These are phyloP conservation scores for Aspergillus hortae DNA, from an alignment of 2,329 filamentous ascomycete genomes.

Conservation along the genomic window DNA sequence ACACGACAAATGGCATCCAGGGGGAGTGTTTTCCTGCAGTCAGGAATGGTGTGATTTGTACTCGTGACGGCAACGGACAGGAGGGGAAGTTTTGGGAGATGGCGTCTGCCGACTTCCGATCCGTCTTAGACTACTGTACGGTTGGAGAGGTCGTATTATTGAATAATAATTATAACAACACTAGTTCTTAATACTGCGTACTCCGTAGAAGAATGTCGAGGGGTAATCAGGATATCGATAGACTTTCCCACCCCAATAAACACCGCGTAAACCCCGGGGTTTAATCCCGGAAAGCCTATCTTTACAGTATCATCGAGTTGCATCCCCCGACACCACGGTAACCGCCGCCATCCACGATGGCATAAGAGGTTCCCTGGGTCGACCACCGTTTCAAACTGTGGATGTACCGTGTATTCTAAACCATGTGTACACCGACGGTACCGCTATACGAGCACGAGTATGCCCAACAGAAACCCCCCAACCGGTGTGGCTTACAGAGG, in stretches of 20 bases:
- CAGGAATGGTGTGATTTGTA: background rate
- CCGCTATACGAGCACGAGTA: no score
- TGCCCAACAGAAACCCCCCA: no score
- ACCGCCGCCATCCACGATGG: background rate
- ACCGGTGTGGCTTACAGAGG: background rate
- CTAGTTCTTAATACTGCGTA: background rate
- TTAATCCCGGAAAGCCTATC: background rate
- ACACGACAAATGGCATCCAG: background rate
- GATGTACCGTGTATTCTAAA: background rate
- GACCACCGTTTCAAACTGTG: background rate
- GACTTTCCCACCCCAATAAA: background rate
- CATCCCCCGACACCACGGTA: background rate
- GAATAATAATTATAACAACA: background rate
- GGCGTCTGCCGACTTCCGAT: background rate
- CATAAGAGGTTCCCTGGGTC: background rate
- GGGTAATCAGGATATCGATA: background rate
- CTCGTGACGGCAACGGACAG: background rate
- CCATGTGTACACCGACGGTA: background rate
- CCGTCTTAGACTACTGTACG: background rate
- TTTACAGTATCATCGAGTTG: background rate
- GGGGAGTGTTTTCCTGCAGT: background rate
- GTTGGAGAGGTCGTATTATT: background rate
- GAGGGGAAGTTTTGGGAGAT: background rate
- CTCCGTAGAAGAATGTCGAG: no score
- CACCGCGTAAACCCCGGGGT: background rate